phyloP scores from a whole-genome alignment of 257 asterid genomes.

The Leonotis leonurus region DNA sequence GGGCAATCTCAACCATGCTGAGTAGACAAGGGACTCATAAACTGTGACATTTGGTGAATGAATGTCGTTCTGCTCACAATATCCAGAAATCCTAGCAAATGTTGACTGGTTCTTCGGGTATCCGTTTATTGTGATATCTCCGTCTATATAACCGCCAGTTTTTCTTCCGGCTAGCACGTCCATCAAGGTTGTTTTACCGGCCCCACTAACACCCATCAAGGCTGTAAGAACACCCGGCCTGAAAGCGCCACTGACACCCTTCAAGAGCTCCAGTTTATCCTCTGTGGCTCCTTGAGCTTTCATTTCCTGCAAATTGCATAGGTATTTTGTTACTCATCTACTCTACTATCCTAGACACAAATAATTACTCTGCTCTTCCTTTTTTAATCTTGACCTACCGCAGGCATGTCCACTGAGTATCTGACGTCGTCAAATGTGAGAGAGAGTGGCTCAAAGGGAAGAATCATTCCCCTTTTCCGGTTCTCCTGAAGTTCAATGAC shows the following conservation, averaged over 20 bases:
- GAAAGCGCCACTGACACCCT: conserved; percentile 46
- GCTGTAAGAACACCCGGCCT: conserved; percentile 55
- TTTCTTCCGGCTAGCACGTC: conserved; percentile 52
- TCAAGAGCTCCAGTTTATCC: conserved; percentile 36
- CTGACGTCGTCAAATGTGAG: conserved; percentile 61
- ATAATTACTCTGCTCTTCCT: not conserved
- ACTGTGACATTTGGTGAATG: conserved; percentile 29
- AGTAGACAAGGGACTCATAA: conserved; percentile 31
- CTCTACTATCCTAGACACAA: not conserved
- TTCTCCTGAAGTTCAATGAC: conserved; percentile 26
- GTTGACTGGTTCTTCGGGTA: conserved; percentile 31
- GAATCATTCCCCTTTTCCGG: conserved; percentile 62
- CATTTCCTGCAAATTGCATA: conserved; percentile 34
- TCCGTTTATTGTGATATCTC: conserved; percentile 44
- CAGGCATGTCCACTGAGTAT: conserved; percentile 90
- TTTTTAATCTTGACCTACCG: conserved; percentile 27
- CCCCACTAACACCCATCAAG: conserved; percentile 59
- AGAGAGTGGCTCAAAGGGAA: conserved; percentile 89
- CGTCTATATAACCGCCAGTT: conserved; percentile 50
- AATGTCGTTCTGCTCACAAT: conserved; percentile 29
- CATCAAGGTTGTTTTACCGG: conserved; percentile 58
- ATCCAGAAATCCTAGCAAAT: conserved; percentile 28
- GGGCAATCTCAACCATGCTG: conserved; percentile 53
- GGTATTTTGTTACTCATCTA: not conserved
- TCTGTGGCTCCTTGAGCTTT: conserved; percentile 36